Evolutionary conservation across 2,329 filamentous ascomycete genomes (phyloP).

Genomic region (Claviceps spartinae): DNA sequence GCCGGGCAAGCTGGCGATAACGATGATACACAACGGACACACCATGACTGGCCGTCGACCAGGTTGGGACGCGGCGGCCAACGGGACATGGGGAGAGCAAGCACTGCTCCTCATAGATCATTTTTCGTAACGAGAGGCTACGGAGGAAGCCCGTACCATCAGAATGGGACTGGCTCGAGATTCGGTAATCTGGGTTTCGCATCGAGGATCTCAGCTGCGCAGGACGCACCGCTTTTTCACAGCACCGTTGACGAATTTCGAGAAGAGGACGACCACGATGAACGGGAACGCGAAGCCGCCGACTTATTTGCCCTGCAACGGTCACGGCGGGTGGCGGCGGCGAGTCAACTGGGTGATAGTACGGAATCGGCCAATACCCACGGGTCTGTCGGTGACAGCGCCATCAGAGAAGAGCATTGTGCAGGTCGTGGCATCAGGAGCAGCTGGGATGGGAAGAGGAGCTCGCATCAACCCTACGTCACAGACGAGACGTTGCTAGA

Average conservation of each 20-base stretch:
- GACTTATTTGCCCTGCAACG: conserved; percentile 86
- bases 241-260: conserved; percentile 81
- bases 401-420: conserved; percentile 24
- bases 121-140: conserved; percentile 32
- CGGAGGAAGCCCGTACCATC: conserved; percentile 67
- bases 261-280: conserved; percentile 86
- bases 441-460: conserved; percentile 47
- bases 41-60: conserved; percentile 21
- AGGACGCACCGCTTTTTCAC: conserved; percentile 87
- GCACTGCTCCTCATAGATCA: conserved; percentile 23
- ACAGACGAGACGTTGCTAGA: conserved; percentile 24
- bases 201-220: conserved; percentile 55
- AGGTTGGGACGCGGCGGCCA: conserved; percentile 19
- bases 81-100: conserved; percentile 18
- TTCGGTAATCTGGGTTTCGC: conserved; percentile 62
- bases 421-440: conserved; percentile 44
- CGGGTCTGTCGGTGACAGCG: conserved; percentile 21
- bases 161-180: conserved; percentile 58
- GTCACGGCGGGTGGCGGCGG: conserved; percentile 77
- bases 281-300: conserved; percentile 81
- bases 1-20: conserved; percentile 40
- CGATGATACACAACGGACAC: conserved; percentile 13
- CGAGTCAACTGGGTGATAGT: conserved; percentile 72
- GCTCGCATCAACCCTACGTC: conserved; percentile 18
- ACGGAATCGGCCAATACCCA: conserved; percentile 47